Base-by-base conservation (phyloP, 805 yeast genomes). In the Ogataea glucozyma region DNA sequence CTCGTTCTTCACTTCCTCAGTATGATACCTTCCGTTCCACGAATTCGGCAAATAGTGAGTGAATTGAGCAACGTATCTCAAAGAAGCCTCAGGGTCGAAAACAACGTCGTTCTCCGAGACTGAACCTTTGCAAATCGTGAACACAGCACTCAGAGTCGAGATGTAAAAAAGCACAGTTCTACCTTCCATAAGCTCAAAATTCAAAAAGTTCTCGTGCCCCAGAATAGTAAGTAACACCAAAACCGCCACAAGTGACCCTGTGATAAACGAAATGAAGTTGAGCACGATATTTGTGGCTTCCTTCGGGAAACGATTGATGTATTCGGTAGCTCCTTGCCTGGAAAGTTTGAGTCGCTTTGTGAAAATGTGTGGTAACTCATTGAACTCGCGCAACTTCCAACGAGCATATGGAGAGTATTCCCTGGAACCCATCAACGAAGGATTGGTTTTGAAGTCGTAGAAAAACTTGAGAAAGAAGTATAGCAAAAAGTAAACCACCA, bases 371-470 rank as follows among this genome's bases (percentile, higher is more conserved):
- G 88, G 88, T 7, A 93, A 71, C 60, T 93, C 99, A 63, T 93
- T 93, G 60, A 85, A 88, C 57, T 93, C 99, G 43, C 99, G 71
- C 56, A 93, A 76, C 60, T 84, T 88, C 98, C 98, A 93, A 56
- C 86, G 90, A 0, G 98, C 97, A 64, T 78, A 79, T 0, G 97
- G 97, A 0, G 98, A 88, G 59, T 88, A 93, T 54, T 89, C 95
- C 35, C 99, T 71, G 2, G 89, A 73, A 5, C 88, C 84, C 41
- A 93, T 72, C 9, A 88, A 71, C 1, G 89, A 80, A 0, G 99
- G 99, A 41, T 91, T 85, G 31, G 86, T 79, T 59, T 87, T 86
- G 61, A 86, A 89, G 63, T 91, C 98, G 61, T 90, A 90, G 65
- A 93, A 93, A 61, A 93, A 89, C 32, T 88, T 76, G 71, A 93